phyloP scores from a whole-genome alignment of 208 protist genomes.

The Trypanosoma lewisi region DNA sequence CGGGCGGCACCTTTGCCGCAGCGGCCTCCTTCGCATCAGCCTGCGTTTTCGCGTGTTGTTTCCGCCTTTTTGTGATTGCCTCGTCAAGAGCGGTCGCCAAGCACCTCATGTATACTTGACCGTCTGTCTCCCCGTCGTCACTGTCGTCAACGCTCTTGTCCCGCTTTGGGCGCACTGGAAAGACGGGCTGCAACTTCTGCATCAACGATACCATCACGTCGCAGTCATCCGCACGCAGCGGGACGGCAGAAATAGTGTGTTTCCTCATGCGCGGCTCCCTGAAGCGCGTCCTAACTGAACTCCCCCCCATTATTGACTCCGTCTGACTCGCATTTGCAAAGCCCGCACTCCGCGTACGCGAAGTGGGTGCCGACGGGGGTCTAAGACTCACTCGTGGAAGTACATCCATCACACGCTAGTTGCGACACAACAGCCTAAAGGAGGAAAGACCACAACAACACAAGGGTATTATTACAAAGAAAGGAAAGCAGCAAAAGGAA shows the following conservation, averaged over 20 bases:
- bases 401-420: neutral
- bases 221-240: slow-evolving; percentile 5
- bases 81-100: slow-evolving; percentile 7
- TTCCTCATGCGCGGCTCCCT: neutral
- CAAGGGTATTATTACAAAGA: too few species aligned
- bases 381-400: neutral
- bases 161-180: neutral
- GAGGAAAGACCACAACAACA: neutral
- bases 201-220: slow-evolving; percentile 8
- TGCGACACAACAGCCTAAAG: neutral
- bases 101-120: slow-evolving; percentile 2
- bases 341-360: neutral
- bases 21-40: neutral
- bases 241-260: neutral
- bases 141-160: neutral
- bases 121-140: neutral
- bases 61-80: neutral
- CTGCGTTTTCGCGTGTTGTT: neutral
- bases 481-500: neutral
- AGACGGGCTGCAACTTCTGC: neutral
- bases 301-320: neutral
- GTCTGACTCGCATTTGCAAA: neutral
- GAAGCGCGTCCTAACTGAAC: neutral
- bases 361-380: neutral
- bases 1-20: neutral